Conservation (phyloP, 1,284 basidiomycete genomes). For the Leccinum variabile region DNA sequence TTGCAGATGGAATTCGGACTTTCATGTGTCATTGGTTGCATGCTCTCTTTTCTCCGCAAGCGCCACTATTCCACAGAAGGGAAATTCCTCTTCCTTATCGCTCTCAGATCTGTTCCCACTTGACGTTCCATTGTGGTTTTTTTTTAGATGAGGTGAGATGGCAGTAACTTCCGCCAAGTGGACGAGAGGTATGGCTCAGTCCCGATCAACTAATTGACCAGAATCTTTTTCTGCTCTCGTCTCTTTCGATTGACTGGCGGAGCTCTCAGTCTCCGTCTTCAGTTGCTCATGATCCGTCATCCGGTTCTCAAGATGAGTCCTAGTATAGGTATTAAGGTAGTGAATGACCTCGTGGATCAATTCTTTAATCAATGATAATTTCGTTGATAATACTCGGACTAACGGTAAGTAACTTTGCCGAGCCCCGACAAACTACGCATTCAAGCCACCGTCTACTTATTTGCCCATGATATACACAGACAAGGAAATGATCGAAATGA, state of each 20-base stretch:
- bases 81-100: constrained; percentile 23
- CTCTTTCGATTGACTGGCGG: constrained; percentile 13
- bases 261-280: constrained; percentile 24
- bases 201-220: constrained; percentile 17
- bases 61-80: constrained; percentile 22
- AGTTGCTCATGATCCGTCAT: constrained; percentile 17
- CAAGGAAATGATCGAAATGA: constrained; percentile 18
- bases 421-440: constrained; percentile 18
- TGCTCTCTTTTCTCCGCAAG: constrained; percentile 29
- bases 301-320: constrained; percentile 13
- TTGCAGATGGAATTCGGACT: constrained; percentile 34
- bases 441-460: constrained; percentile 17
- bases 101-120: constrained; percentile 22
- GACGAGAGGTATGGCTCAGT: constrained; percentile 14
- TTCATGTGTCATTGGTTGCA: constrained; percentile 34
- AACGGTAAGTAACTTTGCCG: constrained; percentile 23
- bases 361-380: constrained; percentile 22
- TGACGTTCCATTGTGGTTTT: constrained; percentile 17
- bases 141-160: constrained; percentile 20
- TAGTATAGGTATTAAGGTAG: constrained; percentile 11
- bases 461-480: constrained; percentile 12
- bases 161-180: constrained; percentile 15
- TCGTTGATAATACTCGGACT: constrained; percentile 15
- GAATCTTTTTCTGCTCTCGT: constrained; percentile 25
- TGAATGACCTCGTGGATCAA: constrained; percentile 29